phyloP scores from a whole-genome alignment of 2,329 filamentous ascomycete genomes.

The Colletotrichum scovillei region DNA sequence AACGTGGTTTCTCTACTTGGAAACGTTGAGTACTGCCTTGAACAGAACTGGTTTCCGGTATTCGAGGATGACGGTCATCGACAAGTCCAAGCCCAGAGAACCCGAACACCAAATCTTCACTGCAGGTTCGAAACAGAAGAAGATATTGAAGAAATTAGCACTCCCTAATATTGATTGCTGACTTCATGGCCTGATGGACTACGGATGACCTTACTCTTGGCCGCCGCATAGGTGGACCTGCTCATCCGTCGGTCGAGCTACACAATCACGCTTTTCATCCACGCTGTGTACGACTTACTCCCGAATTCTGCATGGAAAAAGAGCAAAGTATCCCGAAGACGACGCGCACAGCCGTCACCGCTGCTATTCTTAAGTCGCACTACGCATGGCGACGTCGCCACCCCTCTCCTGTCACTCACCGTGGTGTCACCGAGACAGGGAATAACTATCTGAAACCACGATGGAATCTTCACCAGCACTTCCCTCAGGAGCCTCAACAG shows the following conservation, averaged over 20 bases:
- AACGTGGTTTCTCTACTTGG: too few relatives aligned
- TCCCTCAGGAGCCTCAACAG: neutral
- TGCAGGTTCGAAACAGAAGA: neutral
- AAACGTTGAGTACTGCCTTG: neutral
- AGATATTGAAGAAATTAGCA: neutral
- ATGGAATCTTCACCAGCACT: slow-evolving; percentile 31
- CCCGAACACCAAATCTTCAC: neutral
- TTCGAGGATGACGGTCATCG: neutral
- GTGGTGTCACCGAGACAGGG: slow-evolving; percentile 45
- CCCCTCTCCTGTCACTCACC: slow-evolving; percentile 46
- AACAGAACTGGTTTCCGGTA: neutral
- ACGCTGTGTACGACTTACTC: slow-evolving; percentile 44
- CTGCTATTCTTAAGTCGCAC: slow-evolving; percentile 41
- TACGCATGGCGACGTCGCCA: slow-evolving; percentile 34
- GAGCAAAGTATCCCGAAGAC: slow-evolving; percentile 47
- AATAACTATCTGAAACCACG: slow-evolving; percentile 47
- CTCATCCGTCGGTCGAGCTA: slow-evolving; percentile 26
- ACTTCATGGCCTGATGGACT: slow-evolving; percentile 15
- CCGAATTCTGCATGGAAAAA: slow-evolving; percentile 43
- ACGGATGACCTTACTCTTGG: slow-evolving; percentile 38
- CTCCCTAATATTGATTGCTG: neutral
- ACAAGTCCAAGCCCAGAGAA: neutral
- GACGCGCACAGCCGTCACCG: slow-evolving; percentile 47
- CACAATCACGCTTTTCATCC: slow-evolving; percentile 42
- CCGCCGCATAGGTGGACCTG: slow-evolving; percentile 22